Evolutionary conservation across 129 eudicot species (phyloP).

Genomic region (Flaveria trinervia): DNA sequence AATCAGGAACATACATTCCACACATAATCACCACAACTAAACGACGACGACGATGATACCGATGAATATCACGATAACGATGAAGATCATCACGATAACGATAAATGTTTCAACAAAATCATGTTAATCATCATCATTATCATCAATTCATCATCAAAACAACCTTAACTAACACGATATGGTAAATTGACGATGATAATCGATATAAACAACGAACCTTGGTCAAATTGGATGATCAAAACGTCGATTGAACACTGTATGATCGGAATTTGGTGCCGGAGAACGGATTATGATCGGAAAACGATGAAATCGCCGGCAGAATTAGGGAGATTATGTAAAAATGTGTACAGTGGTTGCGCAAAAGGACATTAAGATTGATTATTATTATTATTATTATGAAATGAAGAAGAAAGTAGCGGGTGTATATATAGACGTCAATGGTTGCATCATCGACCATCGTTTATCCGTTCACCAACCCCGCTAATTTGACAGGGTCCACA

Average conservation of each 20-base stretch:
- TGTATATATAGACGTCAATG: background rate
- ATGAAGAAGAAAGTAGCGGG: constrained; percentile 12
- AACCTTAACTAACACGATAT: background rate
- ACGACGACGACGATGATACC: background rate
- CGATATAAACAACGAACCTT: background rate
- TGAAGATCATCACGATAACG: background rate
- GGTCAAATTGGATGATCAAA: background rate
- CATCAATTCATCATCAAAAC: background rate
- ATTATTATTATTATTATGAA: background rate
- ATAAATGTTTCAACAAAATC: no score
- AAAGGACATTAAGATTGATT: constrained; percentile 17
- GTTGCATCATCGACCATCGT: background rate
- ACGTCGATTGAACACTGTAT: background rate
- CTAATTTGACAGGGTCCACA: background rate
- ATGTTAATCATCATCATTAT: background rate
- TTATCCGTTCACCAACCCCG: constrained; percentile 30
- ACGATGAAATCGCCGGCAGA: background rate
- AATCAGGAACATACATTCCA: background rate
- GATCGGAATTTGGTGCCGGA: background rate
- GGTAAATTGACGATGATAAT: background rate
- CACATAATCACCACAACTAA: background rate
- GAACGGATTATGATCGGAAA: background rate
- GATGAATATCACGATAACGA: background rate
- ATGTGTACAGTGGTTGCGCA: constrained; percentile 32
- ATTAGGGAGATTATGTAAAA: background rate